Evolutionary conservation across 2,329 filamentous ascomycete species (phyloP), one percentile per base, ranked within the genome.

Genomic region (Lecanicillium sp.): DNA sequence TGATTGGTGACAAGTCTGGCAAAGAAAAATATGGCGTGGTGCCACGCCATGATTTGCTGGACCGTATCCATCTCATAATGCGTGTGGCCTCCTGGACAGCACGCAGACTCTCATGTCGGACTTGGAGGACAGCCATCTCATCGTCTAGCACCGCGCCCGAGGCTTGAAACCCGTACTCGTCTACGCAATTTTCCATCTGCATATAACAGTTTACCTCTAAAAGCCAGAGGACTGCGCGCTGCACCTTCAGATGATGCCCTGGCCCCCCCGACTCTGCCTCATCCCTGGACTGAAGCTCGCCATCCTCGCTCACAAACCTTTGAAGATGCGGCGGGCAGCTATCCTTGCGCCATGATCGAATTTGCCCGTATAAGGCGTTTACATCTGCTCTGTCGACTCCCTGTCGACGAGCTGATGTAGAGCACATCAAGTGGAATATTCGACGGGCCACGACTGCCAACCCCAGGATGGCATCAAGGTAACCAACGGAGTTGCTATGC

Each of bases 391-490:
- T 19, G 3, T 20, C 30, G 28, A 49, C 35, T 15, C 46, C 46
- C 12, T 28, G 20, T n/a, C n/a, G n/a, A 11, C 44, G 40, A 9
- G 39, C 33, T 5, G 44, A 36, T 20, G 20, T 41, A n/a, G n/a
- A n/a, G 36, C 39, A 40, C 11, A 50, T 34, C 4, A 17, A 36
- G 3, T 37, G 41, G 4, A 46, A 22, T 1, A 45, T 44, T 8
- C 36, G 36, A 14, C 47, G 46, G 5, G 44, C 47, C 8, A 51
- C 37, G 4, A 49, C 29, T n/a, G 46, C 40, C 13, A 51, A 38
- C 17, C 45, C 43, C 14, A 51, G 43, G 2, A 51, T 37, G 10
- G 46, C 47, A 18, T 51, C 49, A 14, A 51, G 42, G 37, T 48
- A 51, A 27, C 45, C 39, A n/a, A 36, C 28, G 8, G 40, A 36